Conservation (phyloP, 2,329 filamentous ascomycete genomes). For the Penicillium sp. region DNA sequence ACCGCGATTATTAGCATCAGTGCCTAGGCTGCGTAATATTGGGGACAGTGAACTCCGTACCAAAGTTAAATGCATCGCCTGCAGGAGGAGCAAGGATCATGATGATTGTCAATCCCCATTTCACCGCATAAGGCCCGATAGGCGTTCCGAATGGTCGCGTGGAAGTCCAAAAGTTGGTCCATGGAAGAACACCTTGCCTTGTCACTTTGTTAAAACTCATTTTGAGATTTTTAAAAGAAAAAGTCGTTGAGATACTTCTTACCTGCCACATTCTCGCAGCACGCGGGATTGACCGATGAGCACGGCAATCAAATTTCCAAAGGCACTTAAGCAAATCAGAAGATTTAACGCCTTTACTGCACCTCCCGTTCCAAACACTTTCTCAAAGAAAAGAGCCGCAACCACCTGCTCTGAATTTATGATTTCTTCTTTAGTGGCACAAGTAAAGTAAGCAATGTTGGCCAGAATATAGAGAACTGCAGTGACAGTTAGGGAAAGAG, state of each 20-base stretch:
- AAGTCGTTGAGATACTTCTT: not conserved
- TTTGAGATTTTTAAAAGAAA: not conserved
- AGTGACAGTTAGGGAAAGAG: slow-evolving; percentile 49
- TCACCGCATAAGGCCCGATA: slow-evolving; percentile 55
- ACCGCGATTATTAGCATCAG: not conserved
- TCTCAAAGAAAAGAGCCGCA: slow-evolving; percentile 56
- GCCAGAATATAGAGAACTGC: slow-evolving; percentile 55
- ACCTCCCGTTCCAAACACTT: slow-evolving; percentile 50
- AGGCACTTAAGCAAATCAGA: slow-evolving; percentile 54
- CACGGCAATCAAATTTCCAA: slow-evolving; percentile 57
- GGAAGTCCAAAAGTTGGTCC: slow-evolving; percentile 58
- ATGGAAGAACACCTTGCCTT: slow-evolving; percentile 60
- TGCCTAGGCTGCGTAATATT: not conserved
- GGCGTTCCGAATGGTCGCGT: slow-evolving; percentile 62
- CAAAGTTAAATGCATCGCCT: slow-evolving; percentile 62
- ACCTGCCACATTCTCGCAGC: slow-evolving; percentile 58
- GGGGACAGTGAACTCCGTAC: slow-evolving; percentile 16
- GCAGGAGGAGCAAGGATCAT: slow-evolving; percentile 60
- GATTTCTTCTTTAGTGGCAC: slow-evolving; percentile 52
- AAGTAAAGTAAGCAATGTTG: slow-evolving; percentile 60
- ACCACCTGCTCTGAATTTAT: slow-evolving; percentile 50
- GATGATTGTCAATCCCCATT: slow-evolving; percentile 55
- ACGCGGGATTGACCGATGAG: slow-evolving; percentile 54
- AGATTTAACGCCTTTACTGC: slow-evolving; percentile 55
- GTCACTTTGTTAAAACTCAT: not conserved